Percentiles rank a stretch among this genome's conserved stretches.
Evolutionary conservation across 2,329 filamentous ascomycete genomes (phyloP).

Genomic region (Sclerotinia glacialis): DNA sequence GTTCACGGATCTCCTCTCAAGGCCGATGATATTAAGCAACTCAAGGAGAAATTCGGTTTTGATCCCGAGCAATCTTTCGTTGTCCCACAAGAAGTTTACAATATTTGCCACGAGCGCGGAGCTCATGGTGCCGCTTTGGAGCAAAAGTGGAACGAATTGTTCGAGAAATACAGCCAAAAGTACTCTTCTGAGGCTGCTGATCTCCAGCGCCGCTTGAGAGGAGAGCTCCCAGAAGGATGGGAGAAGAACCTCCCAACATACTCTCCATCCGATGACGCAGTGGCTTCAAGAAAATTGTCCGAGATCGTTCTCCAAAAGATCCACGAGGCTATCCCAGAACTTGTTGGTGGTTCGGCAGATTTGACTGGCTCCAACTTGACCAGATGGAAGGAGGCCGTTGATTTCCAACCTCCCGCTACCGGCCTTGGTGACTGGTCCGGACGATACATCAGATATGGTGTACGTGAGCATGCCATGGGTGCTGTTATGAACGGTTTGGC

Average conservation of each 20-base stretch:
- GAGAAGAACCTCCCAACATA: conserved; percentile 90
- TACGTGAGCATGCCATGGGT: conserved; percentile 89
- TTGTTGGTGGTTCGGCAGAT: conserved; percentile 94
- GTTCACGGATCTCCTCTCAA: conserved; percentile 97
- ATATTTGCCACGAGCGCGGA: conserved; percentile 80
- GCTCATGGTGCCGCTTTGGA: conserved; percentile 84
- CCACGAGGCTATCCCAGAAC: conserved; percentile 77
- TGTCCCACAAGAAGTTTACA: conserved; percentile 93
- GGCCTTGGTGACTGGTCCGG: conserved; percentile 87
- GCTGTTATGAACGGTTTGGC: conserved; percentile 93
- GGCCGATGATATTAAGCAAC: conserved; percentile 85
- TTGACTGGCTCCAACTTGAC: conserved; percentile 98
- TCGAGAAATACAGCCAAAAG: conserved; percentile 79
- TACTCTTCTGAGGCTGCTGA: conserved; percentile 78
- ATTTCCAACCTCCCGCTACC: conserved; percentile 89
- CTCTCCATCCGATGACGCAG: conserved; percentile 77
- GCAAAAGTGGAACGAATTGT: conserved; percentile 91
- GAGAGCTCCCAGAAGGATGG: conserved; percentile 92
- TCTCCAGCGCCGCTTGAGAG: conserved; percentile 73
- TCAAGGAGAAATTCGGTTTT: conserved; percentile 96
- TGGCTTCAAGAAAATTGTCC: conserved; percentile 94
- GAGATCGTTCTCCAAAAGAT: conserved; percentile 91
- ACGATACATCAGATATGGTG: conserved; percentile 90
- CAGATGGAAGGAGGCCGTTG: conserved; percentile 91
- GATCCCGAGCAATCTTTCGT: conserved; percentile 90